These are phyloP conservation scores for California macrophylla DNA, from an alignment of 441 rosid genomes.

Conservation along the genomic window DNA sequence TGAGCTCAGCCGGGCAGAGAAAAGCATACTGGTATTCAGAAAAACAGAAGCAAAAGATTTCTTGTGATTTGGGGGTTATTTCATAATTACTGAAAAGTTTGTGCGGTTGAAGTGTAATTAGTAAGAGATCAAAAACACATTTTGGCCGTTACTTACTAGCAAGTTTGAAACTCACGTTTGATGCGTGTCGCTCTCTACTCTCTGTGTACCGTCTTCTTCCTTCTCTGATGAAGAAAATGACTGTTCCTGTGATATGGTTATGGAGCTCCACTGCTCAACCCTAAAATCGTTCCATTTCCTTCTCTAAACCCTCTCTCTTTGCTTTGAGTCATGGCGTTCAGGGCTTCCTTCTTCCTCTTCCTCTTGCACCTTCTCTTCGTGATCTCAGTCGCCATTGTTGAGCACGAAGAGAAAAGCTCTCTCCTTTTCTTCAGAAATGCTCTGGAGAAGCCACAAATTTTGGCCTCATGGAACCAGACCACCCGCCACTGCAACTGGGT, in stretches of 20 bases:
- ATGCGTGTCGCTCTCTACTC: neutral
- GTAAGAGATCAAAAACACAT: neutral
- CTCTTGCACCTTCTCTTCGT: slow-evolving; percentile 14
- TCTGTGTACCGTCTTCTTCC: neutral
- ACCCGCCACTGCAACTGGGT: slow-evolving; percentile 48
- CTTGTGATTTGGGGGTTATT: neutral
- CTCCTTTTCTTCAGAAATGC: slow-evolving; percentile 44
- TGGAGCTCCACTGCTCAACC: neutral
- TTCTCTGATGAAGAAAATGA: neutral
- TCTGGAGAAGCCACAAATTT: slow-evolving; percentile 31
- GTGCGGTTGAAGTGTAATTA: neutral
- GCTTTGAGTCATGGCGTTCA: slow-evolving; percentile 22
- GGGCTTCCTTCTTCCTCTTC: slow-evolving; percentile 10
- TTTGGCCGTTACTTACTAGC: neutral
- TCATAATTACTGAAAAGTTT: neutral
- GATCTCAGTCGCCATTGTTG: slow-evolving; percentile 11
- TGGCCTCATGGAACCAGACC: slow-evolving; percentile 55
- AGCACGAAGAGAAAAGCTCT: slow-evolving; percentile 18
- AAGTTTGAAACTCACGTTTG: neutral
- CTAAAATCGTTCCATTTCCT: neutral
- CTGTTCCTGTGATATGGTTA: neutral
- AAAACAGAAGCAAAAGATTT: neutral
- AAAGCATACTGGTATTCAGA: too few species aligned
- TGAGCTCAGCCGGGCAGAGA: neutral
- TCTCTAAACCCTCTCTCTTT: neutral